Conservation (phyloP, 345 rosid species). For the Salix koriyanagi region DNA sequence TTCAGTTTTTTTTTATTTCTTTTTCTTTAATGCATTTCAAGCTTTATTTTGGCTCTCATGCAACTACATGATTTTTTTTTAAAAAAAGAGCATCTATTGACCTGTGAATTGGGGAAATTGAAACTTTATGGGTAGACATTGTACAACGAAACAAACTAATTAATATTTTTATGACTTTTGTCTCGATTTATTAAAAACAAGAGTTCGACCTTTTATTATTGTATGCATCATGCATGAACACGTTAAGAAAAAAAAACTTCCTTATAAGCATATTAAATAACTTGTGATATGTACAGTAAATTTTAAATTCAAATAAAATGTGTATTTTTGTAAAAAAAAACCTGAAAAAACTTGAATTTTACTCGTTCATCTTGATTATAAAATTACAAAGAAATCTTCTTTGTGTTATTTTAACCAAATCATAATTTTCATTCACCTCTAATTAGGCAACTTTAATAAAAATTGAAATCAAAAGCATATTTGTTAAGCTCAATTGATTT, state of each 20-base stretch:
- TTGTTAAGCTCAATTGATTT: too few species aligned
- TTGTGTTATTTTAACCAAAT: too few species aligned
- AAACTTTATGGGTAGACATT: not conserved
- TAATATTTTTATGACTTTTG: not conserved
- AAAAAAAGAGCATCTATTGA: not conserved
- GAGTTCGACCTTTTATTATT: not conserved
- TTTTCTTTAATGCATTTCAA: not conserved
- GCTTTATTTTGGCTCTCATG: not conserved
- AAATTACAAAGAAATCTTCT: too few species aligned
- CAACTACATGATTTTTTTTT: not conserved
- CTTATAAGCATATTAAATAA: too few species aligned
- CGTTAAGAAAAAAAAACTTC: not conserved
- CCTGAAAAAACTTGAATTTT: too few species aligned
- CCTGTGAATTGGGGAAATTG: not conserved
- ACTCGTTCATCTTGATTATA: too few species aligned
- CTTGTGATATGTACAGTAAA: too few species aligned
- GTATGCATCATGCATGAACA: not conserved
- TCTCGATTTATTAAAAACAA: not conserved
- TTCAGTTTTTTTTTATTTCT: not conserved
- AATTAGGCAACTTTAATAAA: too few species aligned
- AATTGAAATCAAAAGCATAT: too few species aligned
- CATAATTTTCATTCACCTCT: too few species aligned
- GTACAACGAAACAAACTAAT: not conserved
- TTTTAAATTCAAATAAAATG: too few species aligned
- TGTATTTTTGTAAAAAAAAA: too few species aligned